Percentiles rank a stretch among this genome's conserved stretches.
Evolutionary conservation across 2,329 filamentous ascomycete genomes (phyloP).

Genomic region (Colletotrichum eleusines): DNA sequence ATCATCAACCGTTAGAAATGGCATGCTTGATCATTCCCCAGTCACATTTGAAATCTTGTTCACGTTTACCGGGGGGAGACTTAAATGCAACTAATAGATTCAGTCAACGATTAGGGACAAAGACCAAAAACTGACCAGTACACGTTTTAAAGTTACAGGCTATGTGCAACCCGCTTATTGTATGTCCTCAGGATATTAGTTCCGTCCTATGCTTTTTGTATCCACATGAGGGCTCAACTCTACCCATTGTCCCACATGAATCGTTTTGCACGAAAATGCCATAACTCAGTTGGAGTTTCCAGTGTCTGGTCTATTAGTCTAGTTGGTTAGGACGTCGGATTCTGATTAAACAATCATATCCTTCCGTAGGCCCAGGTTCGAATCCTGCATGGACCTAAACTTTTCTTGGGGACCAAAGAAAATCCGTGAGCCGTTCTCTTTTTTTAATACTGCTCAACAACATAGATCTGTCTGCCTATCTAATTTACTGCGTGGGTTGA

Average conservation of each 20-base stretch:
- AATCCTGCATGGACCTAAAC: conserved; percentile 29
- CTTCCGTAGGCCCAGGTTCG: conserved; percentile 36
- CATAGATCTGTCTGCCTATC: background rate
- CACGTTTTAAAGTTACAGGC: too few species aligned
- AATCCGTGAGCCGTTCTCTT: rapidly evolving
- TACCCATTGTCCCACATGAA: background rate
- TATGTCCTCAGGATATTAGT: too few species aligned
- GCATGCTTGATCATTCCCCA: too few species aligned
- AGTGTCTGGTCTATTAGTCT: conserved; percentile 22
- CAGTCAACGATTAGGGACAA: background rate
- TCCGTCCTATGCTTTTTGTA: background rate
- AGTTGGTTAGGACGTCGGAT: conserved; percentile 38
- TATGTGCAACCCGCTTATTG: too few species aligned
- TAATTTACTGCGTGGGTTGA: too few species aligned
- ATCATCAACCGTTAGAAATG: too few species aligned
- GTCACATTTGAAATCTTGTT: too few species aligned
- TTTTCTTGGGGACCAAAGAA: background rate
- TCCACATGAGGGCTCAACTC: background rate
- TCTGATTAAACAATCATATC: conserved; percentile 12
- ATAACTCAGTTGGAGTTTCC: too few species aligned
- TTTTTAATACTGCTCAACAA: background rate
- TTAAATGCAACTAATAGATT: rapidly evolving
- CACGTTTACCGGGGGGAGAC: too few species aligned
- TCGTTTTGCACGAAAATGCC: rapidly evolving
- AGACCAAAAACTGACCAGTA: background rate